Base-by-base conservation (phyloP, 2,329 filamentous ascomycete species). In the Aschersonia sp. region DNA sequence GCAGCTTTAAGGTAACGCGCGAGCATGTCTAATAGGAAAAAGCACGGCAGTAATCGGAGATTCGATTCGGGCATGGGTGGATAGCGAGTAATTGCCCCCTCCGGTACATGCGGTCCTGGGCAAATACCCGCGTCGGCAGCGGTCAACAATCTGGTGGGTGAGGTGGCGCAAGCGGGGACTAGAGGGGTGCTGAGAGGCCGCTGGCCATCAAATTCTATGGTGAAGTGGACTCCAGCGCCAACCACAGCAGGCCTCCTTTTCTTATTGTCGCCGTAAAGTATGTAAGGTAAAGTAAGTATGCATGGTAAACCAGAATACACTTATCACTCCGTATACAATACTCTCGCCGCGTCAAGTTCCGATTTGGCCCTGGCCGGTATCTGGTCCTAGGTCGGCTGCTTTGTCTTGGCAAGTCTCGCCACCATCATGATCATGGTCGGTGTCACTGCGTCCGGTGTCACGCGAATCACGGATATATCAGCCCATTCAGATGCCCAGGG, bases 351-450 rank as follows among this genome's bases (percentile, higher is more conserved):
- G 22, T 22, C 22, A 22, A 22, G 22, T 22, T 22, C 22, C 22
- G 22, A 22, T 22, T 22, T 22, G 22, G 22, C 22, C 22, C 22
- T 22, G 22, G 22, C 22, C 22, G 22, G 22, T 22, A 22, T 22
- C 22, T 22, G 22, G 22, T 22, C 22, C 22, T 22, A 22, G 22
- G 22, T 22, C 22, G 22, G 22, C 22, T 8, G 35, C 35, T 9
- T 37, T 37, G 8, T 12, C 35, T 37, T 12, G 8, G 35, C 35
- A 8, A 37, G 35, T 37, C 35, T 37, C 35, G 8, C 12, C 12
- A 37, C 5, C 29, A 4, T 40, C 43, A 33, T 44, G 39, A 43
- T 48, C 49, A 48, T 48, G 48, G 39, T 50, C 49, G 49, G 49
- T 30, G 33, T 8, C 41, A 35, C 32, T 30, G 22, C 29, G 10